Percentiles rank a stretch among this genome's conserved stretches.
Evolutionary conservation across 73 alveolate species (phyloP).

Genomic region (Uronychia binucleata): DNA sequence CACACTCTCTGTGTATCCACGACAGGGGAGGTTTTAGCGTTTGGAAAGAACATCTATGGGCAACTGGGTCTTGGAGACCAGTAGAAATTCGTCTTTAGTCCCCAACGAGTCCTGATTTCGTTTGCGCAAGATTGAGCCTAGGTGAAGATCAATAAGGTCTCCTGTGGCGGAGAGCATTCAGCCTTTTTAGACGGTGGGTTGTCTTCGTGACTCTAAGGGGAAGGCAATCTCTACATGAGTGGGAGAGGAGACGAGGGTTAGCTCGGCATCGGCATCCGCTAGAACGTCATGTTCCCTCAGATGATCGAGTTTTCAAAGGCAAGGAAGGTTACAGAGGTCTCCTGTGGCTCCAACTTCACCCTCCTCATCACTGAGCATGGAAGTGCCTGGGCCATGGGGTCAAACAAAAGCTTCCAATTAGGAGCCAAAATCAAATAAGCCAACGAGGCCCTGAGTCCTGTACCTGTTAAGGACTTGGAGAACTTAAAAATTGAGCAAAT

Average conservation of each 20-base stretch:
- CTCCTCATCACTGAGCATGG: slow-evolving; percentile 58
- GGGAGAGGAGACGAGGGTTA: slow-evolving; percentile 6
- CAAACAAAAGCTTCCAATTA: slow-evolving; percentile 61
- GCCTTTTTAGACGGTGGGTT: not conserved
- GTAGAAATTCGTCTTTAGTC: not conserved
- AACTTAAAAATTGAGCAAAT: slow-evolving; percentile 30
- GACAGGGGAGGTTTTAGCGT: not conserved
- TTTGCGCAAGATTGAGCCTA: not conserved
- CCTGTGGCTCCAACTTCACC: slow-evolving; percentile 66
- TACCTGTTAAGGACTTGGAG: slow-evolving; percentile 32
- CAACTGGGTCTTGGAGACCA: not conserved
- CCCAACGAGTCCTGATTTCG: not conserved
- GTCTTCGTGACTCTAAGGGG: not conserved
- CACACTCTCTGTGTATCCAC: not conserved
- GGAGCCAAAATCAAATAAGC: slow-evolving; percentile 54
- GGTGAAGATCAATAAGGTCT: not conserved
- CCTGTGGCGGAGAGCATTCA: slow-evolving; percentile 12
- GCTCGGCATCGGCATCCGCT: slow-evolving; percentile 13
- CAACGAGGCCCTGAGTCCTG: slow-evolving; percentile 23
- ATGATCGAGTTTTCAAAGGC: slow-evolving; percentile 9
- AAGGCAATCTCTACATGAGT: not conserved
- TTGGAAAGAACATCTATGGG: not conserved
- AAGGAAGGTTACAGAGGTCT: slow-evolving; percentile 9
- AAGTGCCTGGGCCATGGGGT: slow-evolving; percentile 65
- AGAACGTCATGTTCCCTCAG: not conserved